phyloP scores from a whole-genome alignment of 768 basidiomycete genomes.

The Harrya chromipes region DNA sequence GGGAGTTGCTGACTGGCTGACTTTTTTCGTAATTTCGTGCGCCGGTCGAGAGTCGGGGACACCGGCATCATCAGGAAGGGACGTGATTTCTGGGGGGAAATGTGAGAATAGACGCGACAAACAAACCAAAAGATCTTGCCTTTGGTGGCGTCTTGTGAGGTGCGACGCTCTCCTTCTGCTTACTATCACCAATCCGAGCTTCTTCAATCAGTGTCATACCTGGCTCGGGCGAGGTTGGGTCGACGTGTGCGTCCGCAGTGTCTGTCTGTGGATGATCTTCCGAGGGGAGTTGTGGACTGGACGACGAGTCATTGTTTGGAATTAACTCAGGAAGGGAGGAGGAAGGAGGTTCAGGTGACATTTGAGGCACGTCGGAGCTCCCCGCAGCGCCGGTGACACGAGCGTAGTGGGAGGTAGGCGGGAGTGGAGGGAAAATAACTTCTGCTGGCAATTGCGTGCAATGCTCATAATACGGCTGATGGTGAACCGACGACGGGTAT shows the following conservation, averaged over 20 bases:
- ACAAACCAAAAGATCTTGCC: constrained; percentile 2
- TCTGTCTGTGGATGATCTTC: constrained; percentile 24
- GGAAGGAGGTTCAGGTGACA: constrained; percentile 31
- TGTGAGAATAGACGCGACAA: not conserved
- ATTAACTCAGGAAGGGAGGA: constrained; percentile 59
- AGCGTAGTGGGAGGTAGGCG: constrained; percentile 45
- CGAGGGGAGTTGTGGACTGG: constrained; percentile 51
- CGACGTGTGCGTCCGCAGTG: constrained; percentile 12
- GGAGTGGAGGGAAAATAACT: constrained; percentile 72
- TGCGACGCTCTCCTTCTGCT: constrained; percentile 14
- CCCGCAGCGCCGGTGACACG: constrained; percentile 17
- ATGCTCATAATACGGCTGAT: constrained; percentile 72
- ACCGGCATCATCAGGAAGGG: constrained; percentile 41
- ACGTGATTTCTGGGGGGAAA: constrained; percentile 32
- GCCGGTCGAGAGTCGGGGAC: constrained; percentile 46
- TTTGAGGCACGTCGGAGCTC: constrained; percentile 22
- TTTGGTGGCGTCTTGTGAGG: constrained; percentile 30
- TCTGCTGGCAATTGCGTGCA: constrained; percentile 57
- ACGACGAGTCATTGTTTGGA: constrained; percentile 62
- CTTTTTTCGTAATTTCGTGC: constrained; percentile 23
- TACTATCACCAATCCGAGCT: constrained; percentile 12
- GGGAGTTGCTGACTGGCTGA: constrained; percentile 11
- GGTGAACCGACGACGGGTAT: constrained; percentile 58
- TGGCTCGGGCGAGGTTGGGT: constrained; percentile 16
- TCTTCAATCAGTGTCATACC: constrained; percentile 6